Conservation (phyloP, 1,284 basidiomycete species). For the Tetrapyrgos nigripes region DNA sequence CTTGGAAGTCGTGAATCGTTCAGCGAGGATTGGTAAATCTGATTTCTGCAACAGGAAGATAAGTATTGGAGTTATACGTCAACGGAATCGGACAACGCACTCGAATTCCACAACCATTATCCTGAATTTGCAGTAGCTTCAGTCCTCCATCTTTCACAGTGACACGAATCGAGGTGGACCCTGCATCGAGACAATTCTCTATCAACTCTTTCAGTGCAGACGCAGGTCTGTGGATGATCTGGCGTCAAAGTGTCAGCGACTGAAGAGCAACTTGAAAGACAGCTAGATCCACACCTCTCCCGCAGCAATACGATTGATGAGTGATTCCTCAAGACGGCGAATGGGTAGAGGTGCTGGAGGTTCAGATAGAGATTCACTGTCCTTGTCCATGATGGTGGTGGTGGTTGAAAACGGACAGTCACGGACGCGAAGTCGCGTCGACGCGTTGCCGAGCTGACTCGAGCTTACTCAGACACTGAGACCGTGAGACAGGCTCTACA, state of each 20-base stretch:
- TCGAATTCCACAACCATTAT: constrained; percentile 95
- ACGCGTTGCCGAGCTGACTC: too few species aligned
- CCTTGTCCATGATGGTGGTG: neutral
- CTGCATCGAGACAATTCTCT: constrained; percentile 95
- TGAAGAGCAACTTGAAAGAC: neutral
- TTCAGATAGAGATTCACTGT: constrained; percentile 8
- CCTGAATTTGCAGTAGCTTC: constrained; percentile 95
- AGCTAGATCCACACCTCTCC: constrained; percentile 62
- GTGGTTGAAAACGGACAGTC: neutral
- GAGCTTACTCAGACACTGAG: too few species aligned
- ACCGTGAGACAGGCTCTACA: too few species aligned
- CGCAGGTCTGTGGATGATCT: constrained; percentile 97
- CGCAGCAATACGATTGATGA: constrained; percentile 85
- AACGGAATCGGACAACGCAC: constrained; percentile 48
- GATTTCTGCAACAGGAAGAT: constrained; percentile 45
- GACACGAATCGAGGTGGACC: constrained; percentile 86
- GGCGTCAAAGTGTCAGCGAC: constrained; percentile 13
- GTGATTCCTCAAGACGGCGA: constrained; percentile 70
- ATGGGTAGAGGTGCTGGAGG: constrained; percentile 58
- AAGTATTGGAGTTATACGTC: neutral
- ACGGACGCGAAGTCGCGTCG: neutral
- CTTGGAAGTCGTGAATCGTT: constrained; percentile 97
- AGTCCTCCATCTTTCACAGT: constrained; percentile 96
- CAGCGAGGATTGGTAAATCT: constrained; percentile 92
- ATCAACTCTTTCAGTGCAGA: constrained; percentile 97